Base-by-base conservation (phyloP, 352 stramenopile species). In the Phytophthora pistaciae region DNA sequence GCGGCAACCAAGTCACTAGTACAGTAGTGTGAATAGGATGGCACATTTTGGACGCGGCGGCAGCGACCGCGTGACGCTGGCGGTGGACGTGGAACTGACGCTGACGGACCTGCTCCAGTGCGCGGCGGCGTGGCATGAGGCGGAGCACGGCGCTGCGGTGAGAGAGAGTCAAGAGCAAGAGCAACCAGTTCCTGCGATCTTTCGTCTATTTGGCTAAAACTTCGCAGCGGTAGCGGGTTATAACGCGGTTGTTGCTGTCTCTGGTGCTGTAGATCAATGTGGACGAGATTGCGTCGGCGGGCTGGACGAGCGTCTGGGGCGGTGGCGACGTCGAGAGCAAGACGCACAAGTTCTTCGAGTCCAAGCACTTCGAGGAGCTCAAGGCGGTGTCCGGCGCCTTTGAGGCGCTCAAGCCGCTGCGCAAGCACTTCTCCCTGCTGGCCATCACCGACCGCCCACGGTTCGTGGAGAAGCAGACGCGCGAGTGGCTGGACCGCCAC, bases 401-500 rank as follows among this genome's bases (percentile, higher is more conserved):
- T 1, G 82, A 83, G 18, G 69, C 69, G 65, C 82, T 93, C 16
- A 87, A 88, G 70, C 74, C 77, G 6, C 63, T 94, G 52, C 84
- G 85, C 63, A 83, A 84, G 59, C 79, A 72, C 48, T 93, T 93
- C 33, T 87, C 76, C n/a, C 56, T 94, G 33, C 55, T 91, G 23
- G 87, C 77, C 6, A 64, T 94, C 59, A 88, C 85, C 18, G 72
- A 90, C 48, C 83, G 85, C 3, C 87, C 87, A 25, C 87, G 84
- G 3, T 40, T 57, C 14, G 79, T 87, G 27, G 87, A 94, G 71
- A 91, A 84, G 56, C 72, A 77, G n/a, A 93, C 87, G 25, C 82
- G 85, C 49, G 85, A 91, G 75, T 94, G 87, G 87, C 67, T 94
- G 18, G 87, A 94, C 56, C 62, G 68, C 36, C 60, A 91, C 60